Conservation (phyloP, 305 asterid species). For the Fraxinus sp. region DNA sequence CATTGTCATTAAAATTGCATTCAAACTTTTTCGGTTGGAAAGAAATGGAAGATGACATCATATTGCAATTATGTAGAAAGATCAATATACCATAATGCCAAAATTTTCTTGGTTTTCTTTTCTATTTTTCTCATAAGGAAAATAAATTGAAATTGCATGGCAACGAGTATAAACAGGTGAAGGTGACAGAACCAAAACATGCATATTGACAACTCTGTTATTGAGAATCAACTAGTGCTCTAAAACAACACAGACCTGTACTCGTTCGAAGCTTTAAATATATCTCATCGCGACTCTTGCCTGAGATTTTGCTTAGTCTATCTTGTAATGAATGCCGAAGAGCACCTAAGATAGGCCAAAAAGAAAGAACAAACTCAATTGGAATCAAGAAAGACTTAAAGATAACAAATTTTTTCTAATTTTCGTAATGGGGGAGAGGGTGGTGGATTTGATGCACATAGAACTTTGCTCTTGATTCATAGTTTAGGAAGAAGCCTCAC, state of each 20-base stretch:
- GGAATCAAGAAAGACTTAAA: slow-evolving; percentile 12
- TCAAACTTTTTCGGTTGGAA: not conserved
- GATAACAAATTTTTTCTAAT: not conserved
- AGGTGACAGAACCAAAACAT: slow-evolving; percentile 15
- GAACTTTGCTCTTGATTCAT: slow-evolving; percentile 15
- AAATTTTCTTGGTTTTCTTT: not conserved
- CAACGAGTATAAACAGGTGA: not conserved
- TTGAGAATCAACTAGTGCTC: slow-evolving; percentile 14
- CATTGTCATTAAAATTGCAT: not conserved
- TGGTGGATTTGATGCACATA: slow-evolving; percentile 7
- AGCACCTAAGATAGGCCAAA: slow-evolving; percentile 60
- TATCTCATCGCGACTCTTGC: slow-evolving; percentile 89
- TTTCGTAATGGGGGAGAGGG: not conserved
- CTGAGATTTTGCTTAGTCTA: slow-evolving; percentile 76
- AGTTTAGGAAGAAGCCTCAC: slow-evolving; percentile 55
- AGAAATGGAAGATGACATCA: not conserved
- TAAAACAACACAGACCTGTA: slow-evolving; percentile 58
- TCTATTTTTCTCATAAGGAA: not conserved
- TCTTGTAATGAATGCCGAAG: slow-evolving; percentile 95
- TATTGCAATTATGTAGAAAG: not conserved
- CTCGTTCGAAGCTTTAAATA: slow-evolving; percentile 90
- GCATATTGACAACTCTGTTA: not conserved
- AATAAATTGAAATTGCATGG: not conserved
- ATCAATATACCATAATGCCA: not conserved
- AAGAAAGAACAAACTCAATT: slow-evolving; percentile 26